Base-by-base conservation (phyloP, 2,329 filamentous ascomycete species). In the Pseudogymnoascus sp. region DNA sequence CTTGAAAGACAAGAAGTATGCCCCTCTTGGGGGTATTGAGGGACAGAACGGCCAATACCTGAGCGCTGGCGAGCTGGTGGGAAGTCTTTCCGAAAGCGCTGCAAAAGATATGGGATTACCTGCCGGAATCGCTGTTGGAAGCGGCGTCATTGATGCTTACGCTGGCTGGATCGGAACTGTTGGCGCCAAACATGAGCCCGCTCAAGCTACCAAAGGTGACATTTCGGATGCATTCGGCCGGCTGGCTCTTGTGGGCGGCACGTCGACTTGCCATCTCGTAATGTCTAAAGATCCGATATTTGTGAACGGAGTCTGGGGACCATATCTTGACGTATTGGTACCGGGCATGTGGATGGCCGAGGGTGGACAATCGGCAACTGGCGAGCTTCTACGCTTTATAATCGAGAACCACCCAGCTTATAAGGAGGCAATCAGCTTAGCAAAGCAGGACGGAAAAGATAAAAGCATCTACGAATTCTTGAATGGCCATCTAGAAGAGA, bases 141-240 rank as follows among this genome's bases (percentile, higher is more conserved):
- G 91, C 72, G 93, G 93, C 75, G 95, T 99, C 67, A 99, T 99
- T 72, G 95, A 99, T 75, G 95, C 95, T 16, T 99, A 99, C 72
- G 95, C 95, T 65, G 95, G 95, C 67, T 99, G 95, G 95, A 95
- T 99, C 69, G 95, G 95, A 65, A 97, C 95, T 1, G 95, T 99
- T n/a, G 95, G 95, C 64, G 93, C 95, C 65, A 97, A 97, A 76
- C 82, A 93, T 40, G 87, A 88, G 72, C 80, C 84, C 65, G 83
- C 83, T 37, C 81, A 83, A 3, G 83, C 89, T 1, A 18, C n/a
- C 46, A 87, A 89, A 72, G 96, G 96, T 76, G 91, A 96, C 73
- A 84, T 95, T n/a, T 85, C 88, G 1, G 92, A 97, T 76, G 93
- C 93, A 5, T 97, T 97, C 72, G 93, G 89, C 37, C 90, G 95